Evolutionary conservation across 345 rosid species (phyloP).

Genomic region (Hibiscus trionum): DNA sequence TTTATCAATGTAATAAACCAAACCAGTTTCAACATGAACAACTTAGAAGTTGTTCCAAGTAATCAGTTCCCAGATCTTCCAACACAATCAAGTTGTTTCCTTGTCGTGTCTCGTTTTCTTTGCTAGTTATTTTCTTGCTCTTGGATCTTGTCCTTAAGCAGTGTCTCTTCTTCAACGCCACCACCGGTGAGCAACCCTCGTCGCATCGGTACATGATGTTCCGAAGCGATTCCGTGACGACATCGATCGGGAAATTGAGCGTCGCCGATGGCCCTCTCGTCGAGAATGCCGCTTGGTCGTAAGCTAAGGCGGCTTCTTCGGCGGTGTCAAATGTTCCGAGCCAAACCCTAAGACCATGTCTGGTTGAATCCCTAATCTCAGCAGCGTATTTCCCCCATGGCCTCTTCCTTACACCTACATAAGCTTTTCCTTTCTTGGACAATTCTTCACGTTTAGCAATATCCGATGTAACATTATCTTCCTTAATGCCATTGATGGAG

Average conservation of each 20-base stretch:
- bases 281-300: conserved; percentile 63
- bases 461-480: conserved; percentile 26
- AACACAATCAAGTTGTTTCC: conserved; percentile 35
- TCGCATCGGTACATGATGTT: neutral
- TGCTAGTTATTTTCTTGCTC: conserved; percentile 14
- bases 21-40: conserved; percentile 29
- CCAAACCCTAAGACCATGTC: conserved; percentile 59
- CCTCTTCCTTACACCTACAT: conserved; percentile 52
- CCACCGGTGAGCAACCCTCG: neutral
- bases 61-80: conserved; percentile 66
- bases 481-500: conserved; percentile 19
- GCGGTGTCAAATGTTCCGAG: conserved; percentile 57
- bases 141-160: neutral
- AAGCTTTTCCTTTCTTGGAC: conserved; percentile 13
- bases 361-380: conserved; percentile 61
- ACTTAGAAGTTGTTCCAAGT: conserved; percentile 59
- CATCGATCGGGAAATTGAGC: conserved; percentile 44
- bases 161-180: neutral
- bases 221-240: neutral
- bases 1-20: no score
- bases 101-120: conserved; percentile 16
- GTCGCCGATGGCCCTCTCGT: conserved; percentile 44
- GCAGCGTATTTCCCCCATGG: conserved; percentile 73
- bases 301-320: conserved; percentile 59
- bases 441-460: neutral